Percentiles rank a stretch among this genome's conserved stretches.
phyloP scores from a whole-genome alignment of 2,329 filamentous ascomycete genomes.

The Epichloe glyceriae region DNA sequence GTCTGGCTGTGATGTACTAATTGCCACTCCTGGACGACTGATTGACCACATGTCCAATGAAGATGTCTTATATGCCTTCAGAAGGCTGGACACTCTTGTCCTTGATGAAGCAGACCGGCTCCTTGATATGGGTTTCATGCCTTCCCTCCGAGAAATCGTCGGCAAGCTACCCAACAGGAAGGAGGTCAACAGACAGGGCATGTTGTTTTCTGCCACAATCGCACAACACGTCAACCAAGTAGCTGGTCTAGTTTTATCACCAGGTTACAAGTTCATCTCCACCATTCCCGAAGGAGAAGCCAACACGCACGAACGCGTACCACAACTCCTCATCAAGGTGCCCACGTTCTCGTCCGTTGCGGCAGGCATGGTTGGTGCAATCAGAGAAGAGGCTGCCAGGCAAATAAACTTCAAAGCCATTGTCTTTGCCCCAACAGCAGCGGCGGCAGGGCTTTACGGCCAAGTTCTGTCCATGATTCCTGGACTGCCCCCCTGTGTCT shows the following conservation, averaged over 20 bases:
- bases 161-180: constrained; percentile 51
- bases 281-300: constrained; percentile 64
- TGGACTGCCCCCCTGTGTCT: constrained; percentile 28
- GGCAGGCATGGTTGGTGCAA: constrained; percentile 43
- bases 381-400: constrained; percentile 31
- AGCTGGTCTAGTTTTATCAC: constrained; percentile 54
- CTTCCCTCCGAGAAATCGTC: constrained; percentile 64
- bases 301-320: constrained; percentile 64
- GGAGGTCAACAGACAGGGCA: constrained; percentile 51
- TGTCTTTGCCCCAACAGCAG: constrained; percentile 57
- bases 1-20: constrained; percentile 62
- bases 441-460: constrained; percentile 37
- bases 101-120: constrained; percentile 75
- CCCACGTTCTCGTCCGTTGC: constrained; percentile 58
- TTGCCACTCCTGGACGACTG: constrained; percentile 69
- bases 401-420: constrained; percentile 65
- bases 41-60: constrained; percentile 67
- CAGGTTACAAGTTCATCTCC: constrained; percentile 66
- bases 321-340: constrained; percentile 56
- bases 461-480: constrained; percentile 27
- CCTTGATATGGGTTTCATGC: constrained; percentile 76
- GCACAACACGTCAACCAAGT: constrained; percentile 66
- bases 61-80: constrained; percentile 53
- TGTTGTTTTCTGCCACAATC: constrained; percentile 79
- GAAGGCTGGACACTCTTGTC: constrained; percentile 61